Evolutionary conservation across 768 basidiomycete genomes (phyloP).

Genomic region (Suillus decipiens): DNA sequence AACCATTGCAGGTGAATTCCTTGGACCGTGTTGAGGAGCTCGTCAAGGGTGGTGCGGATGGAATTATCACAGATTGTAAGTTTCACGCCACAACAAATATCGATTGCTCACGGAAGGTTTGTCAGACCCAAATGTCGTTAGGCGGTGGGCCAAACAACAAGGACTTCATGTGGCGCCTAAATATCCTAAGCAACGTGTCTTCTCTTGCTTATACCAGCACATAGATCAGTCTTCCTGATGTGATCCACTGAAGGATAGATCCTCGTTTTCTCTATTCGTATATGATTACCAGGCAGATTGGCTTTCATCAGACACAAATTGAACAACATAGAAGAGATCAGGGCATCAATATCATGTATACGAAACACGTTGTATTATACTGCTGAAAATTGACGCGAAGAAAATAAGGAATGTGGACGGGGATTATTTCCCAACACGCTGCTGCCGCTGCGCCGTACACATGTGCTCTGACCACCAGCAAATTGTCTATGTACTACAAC

Average conservation of each 20-base stretch:
- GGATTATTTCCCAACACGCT: too few relatives aligned
- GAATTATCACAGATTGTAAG: slow-evolving; percentile 75
- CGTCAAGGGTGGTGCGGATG: slow-evolving; percentile 63
- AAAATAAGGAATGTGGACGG: background rate
- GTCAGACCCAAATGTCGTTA: slow-evolving; percentile 56
- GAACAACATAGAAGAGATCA: background rate
- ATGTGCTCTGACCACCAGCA: background rate
- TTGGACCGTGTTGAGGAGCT: slow-evolving; percentile 64
- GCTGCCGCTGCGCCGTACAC: background rate
- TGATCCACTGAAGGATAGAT: background rate
- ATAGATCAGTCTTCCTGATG: slow-evolving; percentile 29
- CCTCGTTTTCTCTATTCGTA: background rate
- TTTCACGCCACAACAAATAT: background rate
- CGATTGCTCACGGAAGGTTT: background rate
- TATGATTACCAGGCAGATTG: background rate
- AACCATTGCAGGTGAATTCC: slow-evolving; percentile 51
- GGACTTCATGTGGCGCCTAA: slow-evolving; percentile 55
- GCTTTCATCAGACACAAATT: background rate
- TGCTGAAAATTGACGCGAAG: background rate
- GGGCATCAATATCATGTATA: background rate
- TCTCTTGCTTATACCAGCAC: slow-evolving; percentile 61
- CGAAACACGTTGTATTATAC: background rate
- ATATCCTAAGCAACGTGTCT: slow-evolving; percentile 59
- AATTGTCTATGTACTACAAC: background rate
- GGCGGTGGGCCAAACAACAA: slow-evolving; percentile 55